Base-by-base conservation (phyloP, 192 early-diverging fungal genomes). In the Coemansia aciculifera region DNA sequence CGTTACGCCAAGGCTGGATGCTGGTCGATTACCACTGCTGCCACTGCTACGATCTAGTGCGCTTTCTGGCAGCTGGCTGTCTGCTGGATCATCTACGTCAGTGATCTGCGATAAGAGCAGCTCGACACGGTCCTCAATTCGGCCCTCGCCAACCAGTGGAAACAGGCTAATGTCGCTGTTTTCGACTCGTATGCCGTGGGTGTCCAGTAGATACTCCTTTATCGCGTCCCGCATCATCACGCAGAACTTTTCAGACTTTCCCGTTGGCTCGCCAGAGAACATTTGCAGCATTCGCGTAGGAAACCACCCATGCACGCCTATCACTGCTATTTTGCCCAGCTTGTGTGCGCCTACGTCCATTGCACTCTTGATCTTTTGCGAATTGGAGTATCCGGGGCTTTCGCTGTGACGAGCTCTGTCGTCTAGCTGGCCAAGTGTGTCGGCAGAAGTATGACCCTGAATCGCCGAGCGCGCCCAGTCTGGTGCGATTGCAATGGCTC, bases 221-320 rank as follows among this genome's bases (percentile, higher is more conserved):
- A 91, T 67, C 3, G 90, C 93, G 46, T 86, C 75, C 17, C 85
- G 79, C 94, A 95, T 96, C 83, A 94, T 91, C 64, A 93, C 87
- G 56, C 92, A 95, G 68, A 98, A 98, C 62, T 91, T 89, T 17
- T 75, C 78, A 21, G 93, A 95, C 17, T 93, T 97, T 13, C 97
- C 97, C 1, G 95, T 97, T 2, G 95, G 97, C 69, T 95, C 94
- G 8, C 97, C 97, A 29, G 94, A 87, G 24, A 95, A 86, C 68
- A 83, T 87, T 52, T 87, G 79, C 42, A 91, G 84, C 64, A 88
- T 85, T 62, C 89, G 89, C 49, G 86, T 88, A 1, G 94, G 91
- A 72, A 96, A 94, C 87, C 93, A 96, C 9, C 95, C 95, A 54
- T 97, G 94, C 2, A 96, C 86, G n/a, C 95, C 94, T 51, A 97